Base-by-base conservation (phyloP, 352 stramenopile genomes). In the Globisporangium cystogenes region DNA sequence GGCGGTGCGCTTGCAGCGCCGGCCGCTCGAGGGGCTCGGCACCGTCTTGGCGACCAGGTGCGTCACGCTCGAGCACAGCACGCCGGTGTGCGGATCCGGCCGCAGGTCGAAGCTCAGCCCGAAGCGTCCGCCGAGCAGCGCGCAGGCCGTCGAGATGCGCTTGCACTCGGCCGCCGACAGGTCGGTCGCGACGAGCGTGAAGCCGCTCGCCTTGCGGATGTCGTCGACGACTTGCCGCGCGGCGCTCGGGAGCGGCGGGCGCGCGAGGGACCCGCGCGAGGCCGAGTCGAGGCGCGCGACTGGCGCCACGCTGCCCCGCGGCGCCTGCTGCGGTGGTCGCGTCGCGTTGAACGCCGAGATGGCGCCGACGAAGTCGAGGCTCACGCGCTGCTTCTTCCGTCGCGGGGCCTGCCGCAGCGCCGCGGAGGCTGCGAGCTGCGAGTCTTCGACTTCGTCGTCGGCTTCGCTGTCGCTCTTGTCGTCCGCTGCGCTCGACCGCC, bases 1-100 rank as follows among this genome's bases (percentile, higher is more conserved):
- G 54, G 76, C 76, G 0, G 81, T 95, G 23, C 85, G 81, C 49
- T 89, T 87, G 54, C 85, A 95, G 26, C 82, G 80, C 31, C 76
- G 49, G 2, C 53, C 41, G 4, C 58, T 44, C n/a, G n/a, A n/a
- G 11, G 46, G 24, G n/a, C 12, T 62, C 39, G 39, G 39, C n/a
- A 82, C 70, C 12, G 76, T 61, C 52, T 87, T 89, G 10, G 82
- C 87, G 60, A 95, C 79, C 33, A 90, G 50, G 62, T 90, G 79
- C 26, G 82, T 93, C 35, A 90, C 78, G 1, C 76, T 86, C 1
- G 79, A 83, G 29, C 55, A 70, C 37, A 79, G 62, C 7, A 55
- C 58, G 0, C 74, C 68, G 0, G 71, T 74, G 14, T 43, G 37
- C 11, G 63, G 59, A 46, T 91, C 77, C 20, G 64, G 68, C 43